Base-by-base conservation (phyloP, 257 asterid species). In the Henckelia pumila region DNA sequence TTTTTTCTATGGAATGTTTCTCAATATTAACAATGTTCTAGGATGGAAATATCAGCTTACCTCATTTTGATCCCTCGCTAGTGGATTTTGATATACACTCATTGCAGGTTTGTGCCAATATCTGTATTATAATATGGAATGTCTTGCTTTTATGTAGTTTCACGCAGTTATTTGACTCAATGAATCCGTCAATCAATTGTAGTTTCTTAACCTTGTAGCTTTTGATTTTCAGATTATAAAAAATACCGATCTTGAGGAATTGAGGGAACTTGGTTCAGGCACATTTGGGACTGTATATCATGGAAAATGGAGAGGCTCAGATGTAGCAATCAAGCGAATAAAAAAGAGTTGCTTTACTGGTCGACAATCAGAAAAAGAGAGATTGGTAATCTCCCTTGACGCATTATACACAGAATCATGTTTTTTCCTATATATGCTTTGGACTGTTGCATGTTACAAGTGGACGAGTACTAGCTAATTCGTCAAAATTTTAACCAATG, bases 311-410 rank as follows among this genome's bases (percentile, higher is more conserved):
- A 75, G 89, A 60, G 89, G 89, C 77, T 83, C 96, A 0, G 97
- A 90, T 81, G 97, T 90, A 22, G 97, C 96, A 56, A 90, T 90
- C 69, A 90, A 90, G 78, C 84, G 97, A 60, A 88, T 90, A 69
- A 90, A 88, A 75, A 84, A 86, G 66, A 83, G 85, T 77, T 90
- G 97, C 78, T 88, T 90, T 74, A 79, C 86, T 49, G 95, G 91
- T 49, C 84, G 89, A 64, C 88, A 80, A 67, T 88, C 97, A 7
- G 97, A 90, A 79, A 96, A 88, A 79, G 97, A 88, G 81, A 80
- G 90, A 76, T 73, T 84, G 92, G 96, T 88, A 80, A 72, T 26
- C 63, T 21, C 77, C 61, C 73, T 62, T 66, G 23, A 19, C 22
- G 47, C 66, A 23, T 33, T 1, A 44, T 32, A 47, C 76, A 8